Evolutionary conservation across 2,329 filamentous ascomycete species (phyloP).

Genomic region (Xylaria sp.): DNA sequence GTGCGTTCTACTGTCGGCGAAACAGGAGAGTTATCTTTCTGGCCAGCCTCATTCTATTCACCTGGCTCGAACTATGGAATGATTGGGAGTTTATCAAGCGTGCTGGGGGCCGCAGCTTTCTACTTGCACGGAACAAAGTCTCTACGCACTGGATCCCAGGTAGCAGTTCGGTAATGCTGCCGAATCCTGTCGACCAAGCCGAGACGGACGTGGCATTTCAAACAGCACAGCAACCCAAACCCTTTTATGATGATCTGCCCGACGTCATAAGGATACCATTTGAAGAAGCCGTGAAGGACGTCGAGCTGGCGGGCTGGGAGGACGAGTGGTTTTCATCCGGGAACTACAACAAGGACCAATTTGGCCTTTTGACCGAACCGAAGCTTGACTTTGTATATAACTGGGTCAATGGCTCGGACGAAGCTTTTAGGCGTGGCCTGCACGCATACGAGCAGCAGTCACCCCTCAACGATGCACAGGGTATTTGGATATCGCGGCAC

Average conservation of each 20-base stretch:
- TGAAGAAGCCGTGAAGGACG: constrained; percentile 51
- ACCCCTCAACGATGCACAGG: constrained; percentile 52
- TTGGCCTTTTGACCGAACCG: constrained; percentile 50
- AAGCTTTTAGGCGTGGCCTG: constrained; percentile 50
- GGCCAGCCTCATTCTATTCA: constrained; percentile 14
- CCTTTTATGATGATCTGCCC: constrained; percentile 45
- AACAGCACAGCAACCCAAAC: constrained; percentile 27
- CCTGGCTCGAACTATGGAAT: constrained; percentile 33
- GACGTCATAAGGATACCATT: constrained; percentile 55
- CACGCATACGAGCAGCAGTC: constrained; percentile 53
- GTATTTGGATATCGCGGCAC: constrained; percentile 54
- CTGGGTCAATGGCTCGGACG: constrained; percentile 57
- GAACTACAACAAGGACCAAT: constrained; percentile 45
- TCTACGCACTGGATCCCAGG: constrained; percentile 41
- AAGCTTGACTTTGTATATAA: constrained; percentile 58
- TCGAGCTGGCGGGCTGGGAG: constrained; percentile 54
- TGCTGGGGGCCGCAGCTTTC: constrained; percentile 7
- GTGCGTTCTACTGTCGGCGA: constrained; percentile 36
- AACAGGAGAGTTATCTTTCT: constrained; percentile 41
- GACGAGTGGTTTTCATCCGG: constrained; percentile 54
- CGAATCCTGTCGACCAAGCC: constrained; percentile 10
- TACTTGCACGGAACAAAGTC: constrained; percentile 16
- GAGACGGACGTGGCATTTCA: constrained; percentile 4
- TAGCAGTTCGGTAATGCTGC: constrained; percentile 20
- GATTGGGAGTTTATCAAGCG: constrained; percentile 12